Percentiles rank a stretch among this genome's conserved stretches.
phyloP scores from a whole-genome alignment of 768 basidiomycete species.

The Clathrus columnatus region DNA sequence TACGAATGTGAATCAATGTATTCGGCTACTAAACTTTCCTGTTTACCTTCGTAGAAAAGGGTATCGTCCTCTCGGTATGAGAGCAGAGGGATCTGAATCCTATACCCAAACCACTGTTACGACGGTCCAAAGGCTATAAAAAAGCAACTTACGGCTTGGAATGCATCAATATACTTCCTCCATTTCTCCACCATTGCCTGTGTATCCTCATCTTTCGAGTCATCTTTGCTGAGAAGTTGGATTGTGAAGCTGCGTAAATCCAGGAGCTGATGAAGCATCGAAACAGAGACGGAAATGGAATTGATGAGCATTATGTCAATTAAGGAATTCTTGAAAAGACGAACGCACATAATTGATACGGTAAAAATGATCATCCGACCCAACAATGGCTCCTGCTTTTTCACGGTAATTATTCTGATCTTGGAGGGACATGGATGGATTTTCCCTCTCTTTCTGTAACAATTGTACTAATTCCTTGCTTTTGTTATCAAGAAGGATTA shows the following conservation, averaged over 20 bases:
- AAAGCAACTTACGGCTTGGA: constrained; percentile 31
- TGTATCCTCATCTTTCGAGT: constrained; percentile 63
- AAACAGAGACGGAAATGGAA: background rate
- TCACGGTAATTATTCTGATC: constrained; percentile 62
- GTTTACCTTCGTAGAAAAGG: constrained; percentile 73
- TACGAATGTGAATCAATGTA: too few species aligned
- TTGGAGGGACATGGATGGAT: constrained; percentile 53
- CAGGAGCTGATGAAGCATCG: constrained; percentile 37
- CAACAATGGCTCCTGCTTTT: constrained; percentile 59
- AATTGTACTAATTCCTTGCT: constrained; percentile 66
- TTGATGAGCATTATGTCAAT: background rate
- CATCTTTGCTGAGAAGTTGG: constrained; percentile 74
- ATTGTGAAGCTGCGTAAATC: constrained; percentile 59
- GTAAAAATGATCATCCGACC: constrained; percentile 72
- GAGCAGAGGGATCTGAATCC: constrained; percentile 50
- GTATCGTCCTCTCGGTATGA: constrained; percentile 37
- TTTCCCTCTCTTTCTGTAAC: constrained; percentile 57
- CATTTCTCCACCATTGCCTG: constrained; percentile 70
- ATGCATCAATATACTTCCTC: constrained; percentile 74
- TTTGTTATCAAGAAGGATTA: constrained; percentile 56
- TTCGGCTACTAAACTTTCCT: too few species aligned
- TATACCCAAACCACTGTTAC: constrained; percentile 19
- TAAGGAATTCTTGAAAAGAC: background rate
- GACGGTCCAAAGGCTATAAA: background rate
- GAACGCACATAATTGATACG: constrained; percentile 68